Evolutionary conservation across 1,139 yeast genomes (phyloP).

Genomic region (Casaregolazyma suthepensis): DNA sequence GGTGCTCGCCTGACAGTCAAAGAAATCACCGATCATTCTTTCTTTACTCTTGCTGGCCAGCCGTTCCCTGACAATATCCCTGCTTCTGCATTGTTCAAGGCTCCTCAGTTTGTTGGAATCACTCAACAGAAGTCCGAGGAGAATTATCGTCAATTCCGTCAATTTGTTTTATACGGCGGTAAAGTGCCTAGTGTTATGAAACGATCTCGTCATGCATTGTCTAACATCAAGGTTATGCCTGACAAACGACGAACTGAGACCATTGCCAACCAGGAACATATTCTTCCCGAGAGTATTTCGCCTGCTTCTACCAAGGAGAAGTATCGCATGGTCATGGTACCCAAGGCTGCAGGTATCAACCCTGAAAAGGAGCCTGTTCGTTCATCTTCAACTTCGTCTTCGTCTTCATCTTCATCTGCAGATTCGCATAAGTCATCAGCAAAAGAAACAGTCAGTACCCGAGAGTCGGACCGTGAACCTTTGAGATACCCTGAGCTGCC

Average conservation of each 20-base stretch:
- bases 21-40: slow-evolving; percentile 68
- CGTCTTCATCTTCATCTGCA: not conserved
- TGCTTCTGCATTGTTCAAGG: slow-evolving; percentile 54
- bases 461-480: not conserved
- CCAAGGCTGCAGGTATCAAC: slow-evolving; percentile 18
- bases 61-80: slow-evolving; percentile 58
- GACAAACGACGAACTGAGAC: slow-evolving; percentile 2
- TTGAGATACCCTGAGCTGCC: slow-evolving; percentile 7
- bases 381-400: not conserved
- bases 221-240: slow-evolving; percentile 3
- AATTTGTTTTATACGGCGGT: slow-evolving; percentile 1
- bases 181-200: not conserved
- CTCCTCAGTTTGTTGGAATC: slow-evolving; percentile 52
- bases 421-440: not conserved
- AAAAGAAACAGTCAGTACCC: not conserved
- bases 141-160: slow-evolving; percentile 46
- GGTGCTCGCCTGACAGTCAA: slow-evolving; percentile 72
- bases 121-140: slow-evolving; percentile 57
- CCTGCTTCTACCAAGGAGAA: slow-evolving; percentile 89
- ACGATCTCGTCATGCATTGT: not conserved
- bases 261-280: slow-evolving; percentile 17
- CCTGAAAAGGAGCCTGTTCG: not conserved
- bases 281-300: slow-evolving; percentile 82
- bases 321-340: slow-evolving; percentile 55
- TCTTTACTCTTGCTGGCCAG: slow-evolving; percentile 54